Base-by-base conservation (phyloP, 78 protist species). In the Polysphondylium violaceum region DNA sequence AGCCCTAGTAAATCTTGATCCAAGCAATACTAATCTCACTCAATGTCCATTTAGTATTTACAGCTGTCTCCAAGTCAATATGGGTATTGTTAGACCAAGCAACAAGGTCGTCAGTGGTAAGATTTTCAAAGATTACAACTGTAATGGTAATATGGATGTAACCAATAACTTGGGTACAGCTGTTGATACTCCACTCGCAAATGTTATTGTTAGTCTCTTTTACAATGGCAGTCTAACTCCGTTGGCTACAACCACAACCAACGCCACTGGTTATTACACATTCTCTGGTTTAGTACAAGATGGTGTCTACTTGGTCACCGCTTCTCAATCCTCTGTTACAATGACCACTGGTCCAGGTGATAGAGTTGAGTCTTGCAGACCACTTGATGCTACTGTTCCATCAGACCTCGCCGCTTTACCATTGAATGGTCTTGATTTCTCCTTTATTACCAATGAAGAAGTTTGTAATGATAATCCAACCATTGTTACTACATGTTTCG, bases 371-470 rank as follows among this genome's bases (percentile, higher is more conserved):
- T 2, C 64, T 16, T 78, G 88, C 65, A 29, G 55, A 1, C 67
- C 55, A 29, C 33, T 35, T 17, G 4, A 29, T 7, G 5, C 21
- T 17, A 38, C 55, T 11, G 33, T 44, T 27, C 76, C 55, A 69
- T 19, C 36, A 1, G 41, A 56, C 33, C 33, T 6, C 3, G 38
- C 56, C 4, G n/a, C n/a, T n/a, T n/a, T n/a, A n/a, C n/a, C n/a
- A n/a, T n/a, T n/a, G n/a, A 1, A 2, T 72, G 63, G 63, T 56
- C 5, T n/a, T 55, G 76, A 78, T 35, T 78, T 78, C 76, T 63
- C 76, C 1, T 78, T 78, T 43, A 78, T 78, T 16, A 78, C 88
- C 9, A 69, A 78, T 65, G 88, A 78, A 65, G 88, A 78, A n/a
- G 27, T 27, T 25, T 78, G 88, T 78, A 19, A 44, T 29, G 88